These are phyloP conservation scores for Sedum album DNA, from an alignment of 164 flowering plant species.

Conservation along the genomic window DNA sequence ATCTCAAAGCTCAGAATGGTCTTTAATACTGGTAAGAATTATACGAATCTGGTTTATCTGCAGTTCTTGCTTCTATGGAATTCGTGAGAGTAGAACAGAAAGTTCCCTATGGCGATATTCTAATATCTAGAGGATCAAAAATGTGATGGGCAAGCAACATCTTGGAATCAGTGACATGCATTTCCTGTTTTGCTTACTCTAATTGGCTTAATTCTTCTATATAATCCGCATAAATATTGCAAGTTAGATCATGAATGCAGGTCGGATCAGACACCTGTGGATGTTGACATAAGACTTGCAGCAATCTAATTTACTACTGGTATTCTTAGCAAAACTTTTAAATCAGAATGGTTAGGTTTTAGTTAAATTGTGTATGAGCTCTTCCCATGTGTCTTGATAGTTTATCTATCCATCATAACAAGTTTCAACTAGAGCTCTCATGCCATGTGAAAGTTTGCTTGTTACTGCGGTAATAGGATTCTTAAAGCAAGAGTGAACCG, in stretches of 20 bases:
- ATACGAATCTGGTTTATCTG: too few species aligned
- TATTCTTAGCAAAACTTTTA: neutral
- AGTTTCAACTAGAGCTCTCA: too few species aligned
- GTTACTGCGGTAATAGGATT: too few species aligned
- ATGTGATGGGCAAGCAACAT: constrained; percentile 33
- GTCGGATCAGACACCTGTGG: neutral
- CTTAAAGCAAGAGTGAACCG: too few species aligned
- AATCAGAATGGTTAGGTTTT: neutral
- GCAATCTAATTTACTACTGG: neutral
- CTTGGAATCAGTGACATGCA: neutral
- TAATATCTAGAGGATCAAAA: constrained; percentile 67
- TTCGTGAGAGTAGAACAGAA: constrained; percentile 50
- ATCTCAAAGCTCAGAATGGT: too few species aligned
- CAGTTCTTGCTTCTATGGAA: constrained; percentile 65
- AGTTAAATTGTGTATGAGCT: neutral
- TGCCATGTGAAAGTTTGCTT: too few species aligned
- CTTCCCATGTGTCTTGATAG: neutral
- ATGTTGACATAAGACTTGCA: neutral
- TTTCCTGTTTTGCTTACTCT: neutral
- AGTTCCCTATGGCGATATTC: constrained; percentile 61
- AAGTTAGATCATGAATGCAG: neutral
- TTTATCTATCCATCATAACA: too few species aligned
- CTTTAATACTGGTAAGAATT: too few species aligned
- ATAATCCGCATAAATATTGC: neutral
- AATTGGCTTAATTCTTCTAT: neutral